Conservation (phyloP, 2,329 filamentous ascomycete genomes). For the Fusarium miscanthi region DNA sequence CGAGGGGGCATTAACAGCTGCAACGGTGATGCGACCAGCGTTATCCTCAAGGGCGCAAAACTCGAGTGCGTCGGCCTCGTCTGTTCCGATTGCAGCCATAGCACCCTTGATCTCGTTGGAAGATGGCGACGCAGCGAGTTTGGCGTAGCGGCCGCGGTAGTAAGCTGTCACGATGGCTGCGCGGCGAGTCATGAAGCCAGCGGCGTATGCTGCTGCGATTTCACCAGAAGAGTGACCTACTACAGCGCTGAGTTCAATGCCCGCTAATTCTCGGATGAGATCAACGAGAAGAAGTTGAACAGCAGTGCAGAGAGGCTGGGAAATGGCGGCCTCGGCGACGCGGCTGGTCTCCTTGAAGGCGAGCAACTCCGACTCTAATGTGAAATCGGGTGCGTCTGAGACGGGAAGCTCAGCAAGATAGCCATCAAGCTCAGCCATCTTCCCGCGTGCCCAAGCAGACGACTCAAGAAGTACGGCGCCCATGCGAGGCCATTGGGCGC, state of each 20-base stretch:
- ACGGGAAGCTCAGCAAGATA: background rate
- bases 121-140: background rate
- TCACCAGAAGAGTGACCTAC: conserved; percentile 57
- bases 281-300: background rate
- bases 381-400: background rate
- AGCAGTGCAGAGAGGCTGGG: conserved; percentile 9
- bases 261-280: background rate
- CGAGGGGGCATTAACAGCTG: background rate
- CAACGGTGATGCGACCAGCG: background rate
- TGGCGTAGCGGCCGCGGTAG: conserved; percentile 9
- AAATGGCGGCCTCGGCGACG: background rate
- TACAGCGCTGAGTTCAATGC: conserved; percentile 51
- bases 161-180: conserved; percentile 48
- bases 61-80: background rate
- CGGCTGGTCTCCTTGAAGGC: background rate
- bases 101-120: background rate
- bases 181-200: background rate
- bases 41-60: background rate
- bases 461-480: background rate
- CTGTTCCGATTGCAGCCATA: conserved; percentile 1
- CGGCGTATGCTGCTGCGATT: conserved; percentile 2
- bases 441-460: background rate
- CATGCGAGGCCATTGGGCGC: conserved; percentile 15
- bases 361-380: background rate
- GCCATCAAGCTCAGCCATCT: background rate